Evolutionary conservation across 768 basidiomycete genomes (phyloP).

Genomic region (Amanita jacksonii): DNA sequence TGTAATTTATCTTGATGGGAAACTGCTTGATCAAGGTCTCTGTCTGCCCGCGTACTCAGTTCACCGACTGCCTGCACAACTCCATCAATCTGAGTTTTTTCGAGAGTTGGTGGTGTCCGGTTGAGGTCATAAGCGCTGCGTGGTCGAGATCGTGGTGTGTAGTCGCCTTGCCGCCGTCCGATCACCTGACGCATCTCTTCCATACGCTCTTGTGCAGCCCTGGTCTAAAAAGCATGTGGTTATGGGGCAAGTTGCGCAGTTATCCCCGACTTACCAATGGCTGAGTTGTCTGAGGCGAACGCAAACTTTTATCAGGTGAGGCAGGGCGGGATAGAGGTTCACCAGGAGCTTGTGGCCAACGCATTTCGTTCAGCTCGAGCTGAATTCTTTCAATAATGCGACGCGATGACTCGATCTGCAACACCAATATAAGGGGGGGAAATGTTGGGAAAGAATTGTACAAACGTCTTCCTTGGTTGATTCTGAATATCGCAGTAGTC

Average conservation of each 20-base stretch:
- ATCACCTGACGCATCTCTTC: constrained; percentile 80
- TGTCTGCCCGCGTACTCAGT: constrained; percentile 49
- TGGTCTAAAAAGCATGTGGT: too few relatives aligned
- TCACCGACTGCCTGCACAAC: constrained; percentile 39
- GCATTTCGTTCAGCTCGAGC: constrained; percentile 48
- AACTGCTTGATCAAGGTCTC: constrained; percentile 38
- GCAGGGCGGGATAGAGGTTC: constrained; percentile 33
- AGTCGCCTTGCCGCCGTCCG: constrained; percentile 44
- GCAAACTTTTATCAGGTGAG: constrained; percentile 49
- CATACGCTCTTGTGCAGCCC: constrained; percentile 67
- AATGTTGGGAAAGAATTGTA: constrained; percentile 7
- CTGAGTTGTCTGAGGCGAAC: constrained; percentile 32
- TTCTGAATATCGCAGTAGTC: constrained; percentile 37
- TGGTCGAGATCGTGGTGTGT: constrained; percentile 38
- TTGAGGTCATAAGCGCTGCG: constrained; percentile 25
- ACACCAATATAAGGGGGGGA: constrained; percentile 1
- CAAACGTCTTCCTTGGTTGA: constrained; percentile 62
- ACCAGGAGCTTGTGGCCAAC: constrained; percentile 16
- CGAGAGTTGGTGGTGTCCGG: constrained; percentile 17
- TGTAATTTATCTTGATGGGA: constrained; percentile 49
- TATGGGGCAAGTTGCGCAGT: constrained; percentile 5
- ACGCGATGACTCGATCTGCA: constrained; percentile 62
- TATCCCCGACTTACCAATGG: constrained; percentile 27
- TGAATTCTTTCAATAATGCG: constrained; percentile 69
- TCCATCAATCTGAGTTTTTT: constrained; percentile 23